Base-by-base conservation (phyloP, 1,139 yeast species). In the Saccharomyces hybrid region DNA sequence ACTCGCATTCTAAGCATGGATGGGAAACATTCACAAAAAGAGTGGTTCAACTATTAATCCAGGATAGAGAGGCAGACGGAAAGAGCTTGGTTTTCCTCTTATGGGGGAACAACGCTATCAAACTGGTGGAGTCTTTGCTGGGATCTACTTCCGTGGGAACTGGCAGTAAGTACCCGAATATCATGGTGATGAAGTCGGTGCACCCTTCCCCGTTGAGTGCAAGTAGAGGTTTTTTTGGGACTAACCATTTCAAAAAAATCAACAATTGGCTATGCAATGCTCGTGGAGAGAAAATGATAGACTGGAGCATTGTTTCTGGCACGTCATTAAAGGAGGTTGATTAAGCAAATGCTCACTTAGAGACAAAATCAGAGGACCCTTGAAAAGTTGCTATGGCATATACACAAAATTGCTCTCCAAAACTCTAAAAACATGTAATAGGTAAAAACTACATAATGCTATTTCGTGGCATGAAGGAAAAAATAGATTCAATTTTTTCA, bases 201-300 rank as follows among this genome's bases (percentile, higher is more conserved):
- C 99, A 95, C 71, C 99, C 99, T 0, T 87, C 96, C 46, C 99
- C 99, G 1, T 73, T 93, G 54, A 86, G 96, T 60, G 99, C 99
- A 0, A 77, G 83, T 29, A 75, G 96, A 53, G 95, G 95, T 0
- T 90, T 87, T 66, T 89, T 89, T 63, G 81, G 82, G 5, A 83
- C 86, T 68, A 72, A 75, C 32, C 96, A 88, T 62, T 90, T 89
- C 69, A 74, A 70, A 52, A 77, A 78, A 64, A 84, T 93, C 51
- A 90, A 90, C 66, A 80, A 80, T 11, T 90, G 96, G 95, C 74
- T 90, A 13, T 59, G 58, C 47, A 38, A 62, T 44, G 71, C 74
- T 26, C 54, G 60, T 44, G 56, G 60, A 19, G 71, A 71, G 0
- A 74, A 74, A 2, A 69, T 73, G 54, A 83, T 90, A 16, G 84